A percentile compares a stretch with the other conserved stretches of the same genome.
Evolutionary conservation across 108 stramenopile genomes (phyloP).

Genomic region (Cyclotella atomus): DNA sequence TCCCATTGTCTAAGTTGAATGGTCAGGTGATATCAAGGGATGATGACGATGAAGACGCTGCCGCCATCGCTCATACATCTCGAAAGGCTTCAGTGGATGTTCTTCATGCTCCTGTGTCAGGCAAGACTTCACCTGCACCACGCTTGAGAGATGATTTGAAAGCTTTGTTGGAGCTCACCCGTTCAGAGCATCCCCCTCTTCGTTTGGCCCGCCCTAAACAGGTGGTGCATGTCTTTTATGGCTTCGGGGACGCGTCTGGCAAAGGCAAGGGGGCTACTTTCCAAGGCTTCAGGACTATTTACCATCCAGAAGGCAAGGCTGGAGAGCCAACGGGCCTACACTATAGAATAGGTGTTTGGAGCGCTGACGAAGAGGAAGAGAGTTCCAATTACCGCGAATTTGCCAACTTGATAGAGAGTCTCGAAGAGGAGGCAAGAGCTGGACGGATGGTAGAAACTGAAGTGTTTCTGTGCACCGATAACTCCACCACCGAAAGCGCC

Average conservation of each 20-base stretch:
- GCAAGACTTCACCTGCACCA: not conserved
- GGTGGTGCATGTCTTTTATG: no score
- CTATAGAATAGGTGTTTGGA: slow-evolving; percentile 3
- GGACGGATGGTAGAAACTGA: slow-evolving; percentile 27
- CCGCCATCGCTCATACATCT: not conserved
- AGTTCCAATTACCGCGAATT: slow-evolving; percentile 10
- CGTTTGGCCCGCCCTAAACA: not conserved
- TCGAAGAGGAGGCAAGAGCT: slow-evolving; percentile 10
- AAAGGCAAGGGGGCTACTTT: slow-evolving; percentile 20
- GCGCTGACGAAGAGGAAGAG: not conserved
- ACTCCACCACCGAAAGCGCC: slow-evolving; percentile 39
- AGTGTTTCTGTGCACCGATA: slow-evolving; percentile 58
- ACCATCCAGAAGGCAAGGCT: not conserved
- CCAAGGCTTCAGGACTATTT: not conserved
- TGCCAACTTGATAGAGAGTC: slow-evolving; percentile 10
- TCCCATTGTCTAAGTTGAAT: not conserved
- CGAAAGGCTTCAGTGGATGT: not conserved
- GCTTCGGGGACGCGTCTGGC: slow-evolving; percentile 21
- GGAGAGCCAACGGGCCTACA: not conserved
- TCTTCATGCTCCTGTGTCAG: not conserved
- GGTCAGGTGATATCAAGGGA: not conserved
- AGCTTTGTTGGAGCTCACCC: not conserved
- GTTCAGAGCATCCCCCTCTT: not conserved
- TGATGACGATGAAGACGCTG: not conserved
- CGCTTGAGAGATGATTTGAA: slow-evolving; percentile 13